Evolutionary conservation across 2,329 filamentous ascomycete species (phyloP).

Genomic region (Scortechinia acanthostroma): DNA sequence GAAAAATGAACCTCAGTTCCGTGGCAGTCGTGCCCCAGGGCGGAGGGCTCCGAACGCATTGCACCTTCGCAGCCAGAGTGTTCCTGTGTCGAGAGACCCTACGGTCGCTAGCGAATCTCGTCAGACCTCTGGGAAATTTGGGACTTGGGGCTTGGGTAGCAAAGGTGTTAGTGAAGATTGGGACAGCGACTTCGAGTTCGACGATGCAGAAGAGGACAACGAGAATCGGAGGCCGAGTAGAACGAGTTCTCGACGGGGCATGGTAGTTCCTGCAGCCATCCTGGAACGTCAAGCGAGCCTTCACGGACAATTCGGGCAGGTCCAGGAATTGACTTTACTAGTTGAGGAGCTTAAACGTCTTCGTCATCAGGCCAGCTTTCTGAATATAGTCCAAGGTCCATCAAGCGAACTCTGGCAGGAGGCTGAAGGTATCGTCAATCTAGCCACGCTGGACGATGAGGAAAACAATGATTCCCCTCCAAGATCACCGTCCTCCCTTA

Average conservation of each 20-base stretch:
- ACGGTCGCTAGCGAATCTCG: constrained; percentile 35
- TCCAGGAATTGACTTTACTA: constrained; percentile 54
- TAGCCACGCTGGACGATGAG: constrained; percentile 57
- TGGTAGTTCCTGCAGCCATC: constrained; percentile 51
- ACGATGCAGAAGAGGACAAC: constrained; percentile 33
- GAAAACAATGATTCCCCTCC: constrained; percentile 38
- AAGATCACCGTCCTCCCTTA: constrained; percentile 44
- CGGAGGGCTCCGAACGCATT: constrained; percentile 49
- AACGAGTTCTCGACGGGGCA: constrained; percentile 30
- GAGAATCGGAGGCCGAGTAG: constrained; percentile 11
- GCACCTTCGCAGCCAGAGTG: constrained; percentile 60
- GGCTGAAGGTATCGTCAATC: constrained; percentile 60
- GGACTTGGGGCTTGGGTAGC: constrained; percentile 59
- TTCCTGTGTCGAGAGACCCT: constrained; percentile 45
- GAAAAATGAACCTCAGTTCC: constrained; percentile 45
- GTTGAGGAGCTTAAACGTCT: constrained; percentile 61
- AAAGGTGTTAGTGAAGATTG: constrained; percentile 63
- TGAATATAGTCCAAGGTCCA: constrained; percentile 42
- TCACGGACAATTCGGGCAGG: constrained; percentile 55
- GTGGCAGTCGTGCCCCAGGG: constrained; percentile 46
- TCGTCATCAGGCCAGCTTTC: constrained; percentile 39
- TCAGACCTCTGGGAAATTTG: constrained; percentile 48
- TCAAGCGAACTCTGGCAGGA: constrained; percentile 52
- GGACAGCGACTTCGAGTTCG: constrained; percentile 65
- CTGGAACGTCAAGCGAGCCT: constrained; percentile 59